Base-by-base conservation (phyloP, 2,329 filamentous ascomycete species). In the Neonectria punicea region DNA sequence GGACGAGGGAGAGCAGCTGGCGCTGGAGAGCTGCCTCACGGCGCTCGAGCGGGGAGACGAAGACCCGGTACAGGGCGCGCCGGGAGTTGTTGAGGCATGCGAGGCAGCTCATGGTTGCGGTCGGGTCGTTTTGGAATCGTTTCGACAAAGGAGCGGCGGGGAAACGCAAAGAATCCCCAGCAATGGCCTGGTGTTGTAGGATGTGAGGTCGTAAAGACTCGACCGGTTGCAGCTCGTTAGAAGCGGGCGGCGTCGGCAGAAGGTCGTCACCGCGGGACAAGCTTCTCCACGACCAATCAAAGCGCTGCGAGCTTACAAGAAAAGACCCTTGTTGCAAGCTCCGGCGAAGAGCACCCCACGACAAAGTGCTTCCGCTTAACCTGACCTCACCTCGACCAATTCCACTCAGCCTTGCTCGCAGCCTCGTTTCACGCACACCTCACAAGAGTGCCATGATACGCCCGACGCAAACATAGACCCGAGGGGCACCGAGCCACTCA, bases 61-160 rank as follows among this genome's bases (percentile, higher is more conserved):
- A 85, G 53, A 85, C 81, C 58, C 80, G 78, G 50, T 82, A 80
- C 5, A 87, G 80, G 65, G 83, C 83, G 39, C 77, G 70, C n/a
- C 81, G 80, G 56, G 83, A 80, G 67, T 79, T 82, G 73, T 81
- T 81, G 46, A 84, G 68, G 66, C 81, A 84, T 59, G 69, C 63
- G 25, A 77, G 63, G 58, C 73, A 66, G 62, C 70, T 79, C 82
- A 85, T 85, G 22, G n/a, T 77, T 32, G 28, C 34, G 14, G 22
- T 10, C 34, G 61, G 20, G 9, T 25, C 30, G 43, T 50, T 65
- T 62, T 28, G 9, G 7, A 22, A 7, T 25, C 28, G 46, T 55
- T 66, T 61, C 39, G 13, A 9, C 3, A 3, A 59, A 58, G 14
- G 25, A 44, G 16, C 14, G 18, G 25, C n/a, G 6, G 16, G 49